Base-by-base conservation (phyloP, 1,139 yeast species). In the Geotrichum aggregatum region DNA sequence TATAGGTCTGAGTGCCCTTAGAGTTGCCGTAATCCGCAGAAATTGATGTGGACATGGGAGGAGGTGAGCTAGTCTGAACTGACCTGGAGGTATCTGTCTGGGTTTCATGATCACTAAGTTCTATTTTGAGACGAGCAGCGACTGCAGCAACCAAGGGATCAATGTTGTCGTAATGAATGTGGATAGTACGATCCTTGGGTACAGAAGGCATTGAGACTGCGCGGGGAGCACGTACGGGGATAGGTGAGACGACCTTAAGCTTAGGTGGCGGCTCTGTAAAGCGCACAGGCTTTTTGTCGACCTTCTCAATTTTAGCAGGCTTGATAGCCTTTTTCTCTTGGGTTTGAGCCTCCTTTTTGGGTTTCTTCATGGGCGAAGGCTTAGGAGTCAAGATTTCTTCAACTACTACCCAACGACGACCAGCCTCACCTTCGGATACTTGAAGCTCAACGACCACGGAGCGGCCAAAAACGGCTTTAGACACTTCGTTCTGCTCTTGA, bases 341-440 rank as follows among this genome's bases (percentile, higher is more conserved):
- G 13, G 33, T 19, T 40, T 45, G 45, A n/a, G 53, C 56, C 36
- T 42, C 49, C 28, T 54, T 56, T 31, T 54, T 40, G 2, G 56
- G 52, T 21, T 54, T 54, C 44, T 53, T 54, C 55, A 62, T 56
- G 22, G 67, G 65, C 3, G 57, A 50, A 1, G 67, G 68, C 11
- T 53, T 56, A 6, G 68, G 66, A 22, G 58, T 52, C 30, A 65
- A 51, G 5, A 66, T 55, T 53, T 87, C 96, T 57, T 89, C 87
- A 7, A 87, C 76, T 13, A 87, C 79, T 26, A 87, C 78, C 95
- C 95, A 87, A 65, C 87, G 85, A 61, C 86, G 86, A 58, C 85
- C 85, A 13, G 54, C 54, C 31, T 63, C 64, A 11, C 63, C 63
- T 6, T 63, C 59, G 36, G 58, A 54, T 8, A 64, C 70, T 21